Base-by-base conservation (phyloP, 306 rosid genomes). In the Calophaca sinica region DNA sequence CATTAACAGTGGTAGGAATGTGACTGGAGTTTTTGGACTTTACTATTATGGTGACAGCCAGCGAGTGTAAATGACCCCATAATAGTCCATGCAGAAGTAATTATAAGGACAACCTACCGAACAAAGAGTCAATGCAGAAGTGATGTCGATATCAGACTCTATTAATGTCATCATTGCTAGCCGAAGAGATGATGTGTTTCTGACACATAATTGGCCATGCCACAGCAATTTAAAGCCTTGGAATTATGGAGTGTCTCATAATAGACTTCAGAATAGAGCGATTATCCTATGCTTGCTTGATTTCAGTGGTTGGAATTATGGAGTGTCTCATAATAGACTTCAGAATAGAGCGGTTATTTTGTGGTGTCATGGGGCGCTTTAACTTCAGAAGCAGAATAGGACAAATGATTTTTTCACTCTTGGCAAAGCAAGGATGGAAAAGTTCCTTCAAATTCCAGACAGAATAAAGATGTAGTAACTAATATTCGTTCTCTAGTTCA, bases 131-230 rank as follows among this genome's bases (percentile, higher is more conserved):
- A 74, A 45, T 59, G 61, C 44, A 12, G 62, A 3, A 2, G 9
- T 28, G 68, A n/a, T 66, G 73, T 44, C 77, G 62, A 36, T 53
- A 32, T 38, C 74, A 46, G 81, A 44, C 39, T 10, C 33, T 28
- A 60, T 15, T 20, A 62, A 45, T 75, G 55, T 32, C 67, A 61
- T 60, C 31, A 33, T 39, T 9, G 35, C 62, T 45, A 31, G 64
- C 51, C 10, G 3, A 70, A 13, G 59, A 20, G 36, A 7, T 28
- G 32, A 38, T 61, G 63, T 52, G 31, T 54, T 55, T 33, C 65
- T 63, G 62, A 65, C 62, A 46, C 73, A 32, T n/a, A 57, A 52
- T 55, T 55, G 58, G 49, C 74, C 50, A 54, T 13, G 31, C 68
- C 12, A 33, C 49, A 66, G 13, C 74, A 42, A 66, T 44, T 55